Percentiles rank a stretch among this genome's conserved stretches.
phyloP scores from a whole-genome alignment of 345 rosid genomes.

The Raphanus sativus region DNA sequence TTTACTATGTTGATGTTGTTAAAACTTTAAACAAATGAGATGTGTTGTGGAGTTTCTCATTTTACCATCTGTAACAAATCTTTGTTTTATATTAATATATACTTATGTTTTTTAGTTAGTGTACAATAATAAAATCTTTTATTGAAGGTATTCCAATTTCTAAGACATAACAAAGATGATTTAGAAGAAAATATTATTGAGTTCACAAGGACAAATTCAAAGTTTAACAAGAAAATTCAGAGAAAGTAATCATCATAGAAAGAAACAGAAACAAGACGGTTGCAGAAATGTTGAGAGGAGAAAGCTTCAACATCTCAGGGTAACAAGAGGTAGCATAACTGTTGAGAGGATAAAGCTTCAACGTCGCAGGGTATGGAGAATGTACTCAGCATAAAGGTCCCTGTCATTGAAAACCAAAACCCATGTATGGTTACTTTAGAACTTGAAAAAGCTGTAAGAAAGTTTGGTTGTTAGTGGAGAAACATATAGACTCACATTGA shows the following conservation, averaged over 20 bases:
- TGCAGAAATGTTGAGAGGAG: constrained; percentile 11
- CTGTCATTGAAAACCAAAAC: constrained; percentile 43
- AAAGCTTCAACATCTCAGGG: constrained; percentile 55
- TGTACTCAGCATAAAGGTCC: constrained; percentile 89
- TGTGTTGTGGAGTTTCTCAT: too few species aligned
- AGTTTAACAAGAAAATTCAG: constrained; percentile 2
- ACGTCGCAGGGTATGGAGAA: constrained; percentile 72
- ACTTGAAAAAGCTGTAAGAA: neutral
- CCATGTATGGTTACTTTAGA: neutral
- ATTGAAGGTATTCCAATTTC: too few species aligned
- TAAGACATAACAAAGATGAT: too few species aligned
- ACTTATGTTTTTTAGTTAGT: too few species aligned
- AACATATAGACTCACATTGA: constrained; percentile 65
- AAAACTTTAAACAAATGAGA: too few species aligned
- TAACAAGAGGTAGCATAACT: too few species aligned
- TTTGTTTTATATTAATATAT: too few species aligned
- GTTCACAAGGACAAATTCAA: constrained; percentile 8
- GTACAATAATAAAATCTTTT: too few species aligned
- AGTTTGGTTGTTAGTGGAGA: constrained; percentile 4
- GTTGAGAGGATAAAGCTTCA: too few species aligned
- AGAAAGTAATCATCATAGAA: constrained; percentile 12
- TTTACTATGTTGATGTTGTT: too few species aligned
- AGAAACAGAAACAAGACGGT: constrained; percentile 21
- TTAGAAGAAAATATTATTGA: neutral
- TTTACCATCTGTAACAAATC: too few species aligned